Evolutionary conservation across 2,329 filamentous ascomycete genomes (phyloP), one percentile per base, ranked within the genome.

Genomic region (Colletotrichum ledebouriae): DNA sequence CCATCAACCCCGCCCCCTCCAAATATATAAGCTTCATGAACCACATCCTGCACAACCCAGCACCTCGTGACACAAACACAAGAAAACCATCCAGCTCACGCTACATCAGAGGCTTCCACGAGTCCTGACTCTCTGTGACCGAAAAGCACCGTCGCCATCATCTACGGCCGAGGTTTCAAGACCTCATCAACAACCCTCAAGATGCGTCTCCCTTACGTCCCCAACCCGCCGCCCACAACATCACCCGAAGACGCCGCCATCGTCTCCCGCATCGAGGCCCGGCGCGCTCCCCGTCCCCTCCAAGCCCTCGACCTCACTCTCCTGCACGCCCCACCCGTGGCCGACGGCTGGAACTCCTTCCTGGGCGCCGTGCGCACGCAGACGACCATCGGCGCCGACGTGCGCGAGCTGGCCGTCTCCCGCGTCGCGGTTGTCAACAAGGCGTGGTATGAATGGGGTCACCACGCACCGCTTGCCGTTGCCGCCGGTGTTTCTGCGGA

Each of bases 361-460:
- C 84, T 92, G 11, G 90, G 89, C 67, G 87, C 88, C 29, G 78
- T 90, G 39, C 85, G 89, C 71, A 88, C 86, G 47, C 79, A 80
- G 71, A 86, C 87, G 25, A 76, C 74, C 4, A 74, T 90, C 6
- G 62, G 79, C 4, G 84, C 83, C 56, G 84, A 87, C 72, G 75
- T 94, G 60, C 89, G 92, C 72, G 93, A 97, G 82, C 83, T 94
- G 17, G 90, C 92, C 72, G 94, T 97, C 73, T 93, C 89, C 74
- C 87, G 93, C 56, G 92, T 97, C 13, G 94, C 94, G 12, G 89
- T 91, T 15, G 86, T 93, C 73, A 97, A 97, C 79, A 79, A 85
- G 17, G 94, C 94, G 2, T 93, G 91, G 89, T 97, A 94, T 78
- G 94, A 97, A 78, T 97, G 92, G 93, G 86, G 82, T 41, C 88